Base-by-base conservation (phyloP, 2,329 filamentous ascomycete genomes). In the Verticillium nubilum region DNA sequence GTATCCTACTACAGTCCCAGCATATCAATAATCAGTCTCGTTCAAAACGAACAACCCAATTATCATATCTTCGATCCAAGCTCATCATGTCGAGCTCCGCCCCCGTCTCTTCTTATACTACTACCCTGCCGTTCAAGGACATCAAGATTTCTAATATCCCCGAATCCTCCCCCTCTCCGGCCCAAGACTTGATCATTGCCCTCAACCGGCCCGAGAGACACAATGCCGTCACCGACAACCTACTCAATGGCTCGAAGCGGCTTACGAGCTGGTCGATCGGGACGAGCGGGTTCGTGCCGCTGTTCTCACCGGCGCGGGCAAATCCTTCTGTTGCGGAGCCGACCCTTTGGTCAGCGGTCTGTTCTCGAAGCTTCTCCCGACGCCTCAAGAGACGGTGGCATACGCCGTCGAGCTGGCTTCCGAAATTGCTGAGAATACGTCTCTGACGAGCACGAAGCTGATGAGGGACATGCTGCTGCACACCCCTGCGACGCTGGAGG, bases 341-440 rank as follows among this genome's bases (percentile, higher is more conserved):
- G 29, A 84, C 68, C 71, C 73, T 19, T 75, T 86, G 58, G 80
- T 86, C 59, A 78, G 77, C 57, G 82, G 77, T 10, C 74, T 93
- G 12, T 93, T 92, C 72, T 60, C 61, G 0, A 58, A 62, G 26
- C 33, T 64, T 13, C 29, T 31, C 29, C 29, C 29, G 2, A 52
- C 60, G 1, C 59, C 58, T 4, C 35, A 58, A 28, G 54, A 47
- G 15, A 52, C 54, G 1, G 15, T 59, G 5, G 25, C 25, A 0
- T 57, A 29, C 4, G 58, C 54, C 3, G 13, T 59, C 4, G 58
- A 37, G 27, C 26, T 23, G 25, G 58, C 58, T 9, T 15, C 42
- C 12, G 37, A 56, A 5, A 31, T 61, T 25, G 59, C 60, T 5
- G 60, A 57, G 29, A 57, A 57, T 4, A 61, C 58, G 4, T 61